These are phyloP conservation scores for Phaeolepiota aurea DNA, from an alignment of 768 basidiomycete genomes.

Conservation along the genomic window DNA sequence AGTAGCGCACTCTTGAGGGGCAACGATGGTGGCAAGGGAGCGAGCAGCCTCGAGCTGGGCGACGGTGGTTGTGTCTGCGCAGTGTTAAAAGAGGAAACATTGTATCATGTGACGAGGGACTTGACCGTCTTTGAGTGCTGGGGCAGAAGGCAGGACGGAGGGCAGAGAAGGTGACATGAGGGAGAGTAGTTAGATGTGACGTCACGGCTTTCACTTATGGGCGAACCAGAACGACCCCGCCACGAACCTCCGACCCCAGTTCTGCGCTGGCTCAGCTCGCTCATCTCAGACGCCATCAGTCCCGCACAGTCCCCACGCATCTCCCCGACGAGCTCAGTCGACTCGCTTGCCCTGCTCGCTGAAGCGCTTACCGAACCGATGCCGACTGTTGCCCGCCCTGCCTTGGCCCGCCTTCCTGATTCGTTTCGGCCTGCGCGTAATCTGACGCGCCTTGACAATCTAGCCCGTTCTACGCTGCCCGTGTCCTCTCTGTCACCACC, in stretches of 20 bases:
- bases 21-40: conserved; percentile 49
- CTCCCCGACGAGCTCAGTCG: conserved; percentile 13
- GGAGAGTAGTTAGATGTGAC: too few relatives aligned
- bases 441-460: conserved; percentile 32
- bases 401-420: conserved; percentile 31
- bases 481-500: conserved; percentile 48
- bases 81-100: conserved; percentile 3
- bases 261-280: conserved; percentile 34
- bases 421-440: conserved; percentile 22
- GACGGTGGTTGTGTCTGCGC: conserved; percentile 42
- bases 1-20: conserved; percentile 51
- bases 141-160: conserved; percentile 39
- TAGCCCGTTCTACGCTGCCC: conserved; percentile 56
- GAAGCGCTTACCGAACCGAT: conserved; percentile 41
- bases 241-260: conserved; percentile 18
- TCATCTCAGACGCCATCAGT: conserved; percentile 9
- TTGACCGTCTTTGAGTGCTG: conserved; percentile 43
- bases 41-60: conserved; percentile 41
- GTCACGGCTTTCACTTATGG: background rate
- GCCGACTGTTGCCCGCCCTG: conserved; percentile 24
- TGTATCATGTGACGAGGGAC: conserved; percentile 2
- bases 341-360: conserved; percentile 28
- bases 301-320: conserved; percentile 6
- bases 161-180: too few relatives aligned
- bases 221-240: conserved; percentile 7